A percentile compares a stretch with the other conserved stretches of the same genome.
These are phyloP conservation scores for Colletotrichum lentis DNA, from an alignment of 2,329 filamentous ascomycete genomes.

Conservation along the genomic window DNA sequence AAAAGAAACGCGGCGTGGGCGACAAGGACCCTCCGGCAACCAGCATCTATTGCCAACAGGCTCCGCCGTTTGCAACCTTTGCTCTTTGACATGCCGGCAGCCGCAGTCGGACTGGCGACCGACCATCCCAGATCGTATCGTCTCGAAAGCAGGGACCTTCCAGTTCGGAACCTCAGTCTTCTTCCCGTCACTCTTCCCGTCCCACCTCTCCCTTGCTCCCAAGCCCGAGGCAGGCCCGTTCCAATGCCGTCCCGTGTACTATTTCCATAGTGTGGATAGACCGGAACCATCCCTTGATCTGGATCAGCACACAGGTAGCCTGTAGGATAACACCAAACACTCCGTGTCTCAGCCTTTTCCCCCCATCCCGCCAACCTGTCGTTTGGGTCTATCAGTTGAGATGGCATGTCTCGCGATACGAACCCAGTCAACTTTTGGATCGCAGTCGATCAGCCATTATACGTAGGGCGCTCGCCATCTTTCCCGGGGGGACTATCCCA, in stretches of 20 bases:
- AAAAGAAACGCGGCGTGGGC: neutral
- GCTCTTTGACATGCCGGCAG: neutral
- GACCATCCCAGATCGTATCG: neutral
- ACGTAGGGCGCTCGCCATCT: neutral
- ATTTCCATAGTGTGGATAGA: neutral
- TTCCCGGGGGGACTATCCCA: neutral
- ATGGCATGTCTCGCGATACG: neutral
- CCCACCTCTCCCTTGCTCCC: neutral
- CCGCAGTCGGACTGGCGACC: neutral
- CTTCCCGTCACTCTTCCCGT: neutral
- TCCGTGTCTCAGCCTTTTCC: constrained; percentile 4
- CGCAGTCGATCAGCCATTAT: neutral
- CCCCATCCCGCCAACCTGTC: neutral
- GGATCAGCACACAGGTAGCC: neutral
- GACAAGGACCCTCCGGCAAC: neutral
- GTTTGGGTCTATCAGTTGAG: neutral
- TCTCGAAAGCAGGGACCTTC: neutral
- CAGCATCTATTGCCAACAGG: neutral
- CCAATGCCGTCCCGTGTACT: neutral
- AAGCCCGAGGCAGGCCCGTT: neutral
- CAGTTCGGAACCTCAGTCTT: neutral
- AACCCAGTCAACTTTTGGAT: neutral
- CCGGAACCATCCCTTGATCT: neutral
- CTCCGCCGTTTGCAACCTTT: neutral
- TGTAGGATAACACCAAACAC: neutral